Evolutionary conservation across 768 basidiomycete species (phyloP), one percentile per base, ranked within the genome.

Genomic region (Mycena alexandri): DNA sequence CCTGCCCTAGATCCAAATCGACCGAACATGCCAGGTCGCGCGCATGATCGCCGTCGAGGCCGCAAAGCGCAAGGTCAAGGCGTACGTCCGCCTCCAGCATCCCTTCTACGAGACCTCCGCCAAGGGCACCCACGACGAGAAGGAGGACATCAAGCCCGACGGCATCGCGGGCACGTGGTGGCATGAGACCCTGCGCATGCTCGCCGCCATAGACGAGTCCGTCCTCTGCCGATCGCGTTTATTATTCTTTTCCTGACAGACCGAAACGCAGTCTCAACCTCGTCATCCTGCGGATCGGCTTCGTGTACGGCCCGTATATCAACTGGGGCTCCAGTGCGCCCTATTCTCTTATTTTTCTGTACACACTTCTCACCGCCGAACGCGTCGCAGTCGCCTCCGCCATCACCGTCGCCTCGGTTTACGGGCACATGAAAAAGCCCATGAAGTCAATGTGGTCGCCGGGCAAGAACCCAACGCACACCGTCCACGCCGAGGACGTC

Each of bases 371-470:
- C 55, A 75, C 67, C 48, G 34, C 67, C 48, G 34, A 57, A 64
- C 61, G 17, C 53, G 59, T 36, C 43, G 21, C 72, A 93, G 93
- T 93, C 69, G 82, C 91, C 21, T 85, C 90, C 12, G 88, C 87
- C 46, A 88, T 93, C 50, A 90, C 90, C 1, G 89, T 94, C 14
- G 91, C 88, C 12, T 86, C 92, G 14, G 89, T 95, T 33, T 95
- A 95, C 76, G 92, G 92, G 7, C 89, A 92, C 75, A 82, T 93
- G 77, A 88, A 93, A 75, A 90, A 92, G 71, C 92, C 93, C 1
- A 93, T 96, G 90, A 94, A 93, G 76, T 91, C 89, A 12, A 83
- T 95, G 93, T 93, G 93, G 91, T 87, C 90, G 11, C 93, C 93
- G 7, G 92, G 93, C 34, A 91, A 89, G 77, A 86, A 92, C 67